These are phyloP conservation scores for Sporisorium exsertum DNA, from an alignment of 1,284 basidiomycete genomes.

Conservation along the genomic window DNA sequence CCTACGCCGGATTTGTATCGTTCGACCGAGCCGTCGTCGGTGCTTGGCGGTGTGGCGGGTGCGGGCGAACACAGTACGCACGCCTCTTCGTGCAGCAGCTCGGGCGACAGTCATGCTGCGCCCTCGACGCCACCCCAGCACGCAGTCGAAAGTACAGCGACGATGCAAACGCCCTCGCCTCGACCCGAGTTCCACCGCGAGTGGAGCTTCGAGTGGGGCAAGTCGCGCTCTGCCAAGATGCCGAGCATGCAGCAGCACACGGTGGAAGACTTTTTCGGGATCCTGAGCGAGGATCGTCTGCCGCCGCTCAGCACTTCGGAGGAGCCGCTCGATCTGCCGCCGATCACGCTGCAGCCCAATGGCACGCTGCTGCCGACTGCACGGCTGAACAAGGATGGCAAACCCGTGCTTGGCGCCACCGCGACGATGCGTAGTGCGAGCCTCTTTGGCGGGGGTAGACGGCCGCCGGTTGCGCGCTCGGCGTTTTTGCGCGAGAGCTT, in stretches of 20 bases:
- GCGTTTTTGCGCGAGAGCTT: conserved; percentile 54
- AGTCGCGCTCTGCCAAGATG: conserved; percentile 18
- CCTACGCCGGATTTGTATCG: conserved; percentile 43
- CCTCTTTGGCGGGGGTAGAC: conserved; percentile 27
- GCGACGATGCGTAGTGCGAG: conserved; percentile 18
- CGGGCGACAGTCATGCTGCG: conserved; percentile 45
- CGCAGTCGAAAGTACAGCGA: not conserved
- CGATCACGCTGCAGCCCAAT: conserved; percentile 44
- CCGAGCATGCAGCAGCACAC: conserved; percentile 7
- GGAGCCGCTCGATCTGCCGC: conserved; percentile 58
- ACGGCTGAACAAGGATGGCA: conserved; percentile 33
- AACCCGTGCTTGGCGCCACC: conserved; percentile 8
- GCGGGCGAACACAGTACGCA: conserved; percentile 25
- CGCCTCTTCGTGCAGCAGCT: conserved; percentile 36
- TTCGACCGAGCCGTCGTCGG: not conserved
- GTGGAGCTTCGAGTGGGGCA: conserved; percentile 57
- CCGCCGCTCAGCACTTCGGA: conserved; percentile 52
- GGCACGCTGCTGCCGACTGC: conserved; percentile 30
- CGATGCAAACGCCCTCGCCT: conserved; percentile 26
- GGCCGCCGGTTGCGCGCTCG: conserved; percentile 56
- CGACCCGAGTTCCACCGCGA: conserved; percentile 61
- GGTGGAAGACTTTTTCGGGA: conserved; percentile 65
- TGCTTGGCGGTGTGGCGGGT: not conserved
- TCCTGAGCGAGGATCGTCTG: conserved; percentile 43
- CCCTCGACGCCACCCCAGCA: conserved; percentile 39